A percentile compares a stretch with the other conserved stretches of the same genome.
Conservation (phyloP, 371 early-diverging fungal species). For the Phascolomyces articulosus region DNA sequence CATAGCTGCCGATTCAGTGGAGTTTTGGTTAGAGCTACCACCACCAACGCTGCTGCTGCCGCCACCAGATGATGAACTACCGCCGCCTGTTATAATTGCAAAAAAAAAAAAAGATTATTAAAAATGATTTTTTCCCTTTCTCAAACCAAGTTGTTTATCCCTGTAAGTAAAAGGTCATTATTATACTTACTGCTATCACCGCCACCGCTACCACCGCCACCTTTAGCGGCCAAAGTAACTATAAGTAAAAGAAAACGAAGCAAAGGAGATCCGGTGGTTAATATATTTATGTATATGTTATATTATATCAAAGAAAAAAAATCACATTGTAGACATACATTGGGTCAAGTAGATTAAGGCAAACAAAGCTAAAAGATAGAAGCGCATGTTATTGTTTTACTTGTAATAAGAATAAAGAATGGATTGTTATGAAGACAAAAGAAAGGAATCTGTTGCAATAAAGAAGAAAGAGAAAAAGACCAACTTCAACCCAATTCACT, state of each 20-base stretch:
- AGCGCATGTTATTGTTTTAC: not conserved
- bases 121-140: too few species aligned
- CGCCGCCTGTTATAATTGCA: too few species aligned
- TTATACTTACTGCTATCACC: too few species aligned
- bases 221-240: not conserved
- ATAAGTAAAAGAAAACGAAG: not conserved
- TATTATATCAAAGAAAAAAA: not conserved
- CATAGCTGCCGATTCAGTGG: not conserved
- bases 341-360: not conserved
- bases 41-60: not conserved
- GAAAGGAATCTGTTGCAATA: not conserved
- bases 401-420: not conserved
- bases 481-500: too few species aligned
- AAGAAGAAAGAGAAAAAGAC: too few species aligned
- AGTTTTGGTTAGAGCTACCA: not conserved
- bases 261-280: too few species aligned
- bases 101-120: too few species aligned
- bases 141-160: too few species aligned
- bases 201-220: not conserved
- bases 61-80: too few species aligned
- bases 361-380: not conserved
- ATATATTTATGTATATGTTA: too few species aligned
- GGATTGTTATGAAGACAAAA: not conserved
- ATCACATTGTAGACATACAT: not conserved
- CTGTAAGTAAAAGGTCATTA: too few species aligned